Conservation (phyloP, 805 yeast species). For the Yarrowia sp. region DNA sequence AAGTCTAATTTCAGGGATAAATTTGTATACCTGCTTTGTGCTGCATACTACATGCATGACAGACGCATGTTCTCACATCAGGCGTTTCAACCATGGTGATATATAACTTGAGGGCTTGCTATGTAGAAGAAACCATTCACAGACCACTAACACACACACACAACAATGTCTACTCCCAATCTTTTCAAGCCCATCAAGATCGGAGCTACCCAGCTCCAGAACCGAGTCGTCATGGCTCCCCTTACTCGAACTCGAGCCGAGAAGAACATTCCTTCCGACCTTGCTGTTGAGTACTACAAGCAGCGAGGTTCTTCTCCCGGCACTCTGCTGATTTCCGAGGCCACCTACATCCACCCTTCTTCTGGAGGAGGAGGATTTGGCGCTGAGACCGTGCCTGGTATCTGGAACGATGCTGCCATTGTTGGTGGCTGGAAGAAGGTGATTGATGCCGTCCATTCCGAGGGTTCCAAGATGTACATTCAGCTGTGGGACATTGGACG, state of each 20-base stretch:
- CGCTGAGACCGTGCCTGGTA: conserved; percentile 46
- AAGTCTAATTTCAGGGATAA: background rate
- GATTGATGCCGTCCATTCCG: conserved; percentile 55
- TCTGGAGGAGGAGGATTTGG: conserved; percentile 47
- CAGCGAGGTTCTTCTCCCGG: conserved; percentile 65
- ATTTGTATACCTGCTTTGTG: conserved; percentile 19
- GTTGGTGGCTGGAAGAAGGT: conserved; percentile 73
- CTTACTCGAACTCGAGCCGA: conserved; percentile 58
- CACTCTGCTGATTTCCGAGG: conserved; percentile 67
- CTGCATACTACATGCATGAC: background rate
- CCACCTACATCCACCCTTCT: conserved; percentile 56
- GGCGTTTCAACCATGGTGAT: conserved; percentile 7
- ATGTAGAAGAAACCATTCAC: background rate
- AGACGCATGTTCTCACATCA: background rate
- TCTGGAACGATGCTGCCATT: conserved; percentile 79
- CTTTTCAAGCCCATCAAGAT: conserved; percentile 47
- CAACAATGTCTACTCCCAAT: background rate
- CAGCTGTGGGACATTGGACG: conserved; percentile 60
- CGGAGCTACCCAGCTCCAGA: conserved; percentile 46
- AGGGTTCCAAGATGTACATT: conserved; percentile 50
- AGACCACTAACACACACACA: background rate
- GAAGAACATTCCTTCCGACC: conserved; percentile 54
- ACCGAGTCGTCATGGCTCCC: conserved; percentile 60
- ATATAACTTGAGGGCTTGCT: background rate
- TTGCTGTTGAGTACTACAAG: conserved; percentile 60